Base-by-base conservation (phyloP, 2,329 filamentous ascomycete species). In the Alternaria hordeiaustralica region DNA sequence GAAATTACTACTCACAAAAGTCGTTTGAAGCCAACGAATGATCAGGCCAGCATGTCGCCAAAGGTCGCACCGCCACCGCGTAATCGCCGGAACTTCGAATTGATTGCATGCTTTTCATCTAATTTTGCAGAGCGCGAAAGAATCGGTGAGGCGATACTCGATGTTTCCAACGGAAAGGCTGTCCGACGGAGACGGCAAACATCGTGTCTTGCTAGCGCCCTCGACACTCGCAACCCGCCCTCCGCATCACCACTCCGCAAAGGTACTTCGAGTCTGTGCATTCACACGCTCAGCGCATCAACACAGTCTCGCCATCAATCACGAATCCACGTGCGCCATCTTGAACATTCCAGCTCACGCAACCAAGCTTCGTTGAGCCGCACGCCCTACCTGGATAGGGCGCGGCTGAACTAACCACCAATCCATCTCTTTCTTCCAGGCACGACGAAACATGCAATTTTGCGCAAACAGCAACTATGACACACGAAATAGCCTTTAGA, bases 401-500 rank as follows among this genome's bases (percentile, higher is more conserved):
- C 11, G 30, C 15, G 36, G 51, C 46, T 18, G 21, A 63, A 60
- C 58, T 36, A 65, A 55, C 63, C 44, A 61, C 71, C 71, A 71
- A 71, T 71, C 50, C 63, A 13, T 15, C 11, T 28, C 4, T 13
- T 21, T 5, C 28, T 25, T 50, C 41, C 33, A 58, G 54, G 57
- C 70, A 72, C 66, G 64, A 59, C 60, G 50, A 62, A 61, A 56
- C n/a, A 25, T 11, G n/a, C 36, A 59, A 55, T 61, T 63, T 63
- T 58, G 28, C 47, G 44, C 50, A 44, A 13, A 61, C 43, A 23
- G 59, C 56, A 9, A 57, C 66, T 69, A 69, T 74, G 71, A 74
- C 71, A 74, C 66, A 74, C 55, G 44, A 65, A 60, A 71, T 71
- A 33, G 61, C 70, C 49, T 61, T 69, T 65, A 72, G 53, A 64